phyloP scores from a whole-genome alignment of 2,329 filamentous ascomycete species.

The Emmonsia crescens region DNA sequence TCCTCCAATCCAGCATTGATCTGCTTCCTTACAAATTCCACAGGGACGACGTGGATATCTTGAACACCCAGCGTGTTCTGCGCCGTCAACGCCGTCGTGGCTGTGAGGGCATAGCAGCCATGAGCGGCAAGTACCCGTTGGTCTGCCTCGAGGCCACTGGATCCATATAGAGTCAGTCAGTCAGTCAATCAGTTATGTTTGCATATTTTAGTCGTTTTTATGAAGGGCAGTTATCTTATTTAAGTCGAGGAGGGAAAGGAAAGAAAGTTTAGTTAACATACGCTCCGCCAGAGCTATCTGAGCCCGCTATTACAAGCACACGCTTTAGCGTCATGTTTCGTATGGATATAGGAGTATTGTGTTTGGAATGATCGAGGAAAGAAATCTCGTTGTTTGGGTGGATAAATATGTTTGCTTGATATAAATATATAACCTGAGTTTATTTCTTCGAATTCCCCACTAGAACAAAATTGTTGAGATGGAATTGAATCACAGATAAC shows the following conservation, averaged over 20 bases:
- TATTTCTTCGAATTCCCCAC: neutral
- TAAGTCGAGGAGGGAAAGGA: neutral
- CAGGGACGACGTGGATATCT: conserved; percentile 68
- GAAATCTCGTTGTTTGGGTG: neutral
- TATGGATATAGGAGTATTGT: neutral
- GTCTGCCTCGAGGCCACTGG: conserved; percentile 84
- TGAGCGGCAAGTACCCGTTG: conserved; percentile 90
- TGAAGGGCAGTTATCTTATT: neutral
- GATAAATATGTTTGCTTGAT: neutral
- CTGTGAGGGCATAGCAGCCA: conserved; percentile 91
- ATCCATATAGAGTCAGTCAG: neutral
- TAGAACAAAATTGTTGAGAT: neutral
- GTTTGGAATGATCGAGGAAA: neutral
- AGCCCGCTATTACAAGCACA: conserved; percentile 75
- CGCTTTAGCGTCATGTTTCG: conserved; percentile 29
- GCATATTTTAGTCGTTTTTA: neutral
- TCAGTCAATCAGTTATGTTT: neutral
- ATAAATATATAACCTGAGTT: neutral
- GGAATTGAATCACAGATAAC: neutral
- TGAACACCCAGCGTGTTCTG: conserved; percentile 83
- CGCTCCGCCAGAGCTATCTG: conserved; percentile 86
- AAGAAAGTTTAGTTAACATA: conserved; percentile 36
- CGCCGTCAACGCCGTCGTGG: conserved; percentile 88
- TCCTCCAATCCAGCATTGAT: conserved; percentile 77
- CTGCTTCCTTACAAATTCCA: conserved; percentile 70